phyloP scores from a whole-genome alignment of 2,329 filamentous ascomycete species.

The Ceratocystis diversiconidia region DNA sequence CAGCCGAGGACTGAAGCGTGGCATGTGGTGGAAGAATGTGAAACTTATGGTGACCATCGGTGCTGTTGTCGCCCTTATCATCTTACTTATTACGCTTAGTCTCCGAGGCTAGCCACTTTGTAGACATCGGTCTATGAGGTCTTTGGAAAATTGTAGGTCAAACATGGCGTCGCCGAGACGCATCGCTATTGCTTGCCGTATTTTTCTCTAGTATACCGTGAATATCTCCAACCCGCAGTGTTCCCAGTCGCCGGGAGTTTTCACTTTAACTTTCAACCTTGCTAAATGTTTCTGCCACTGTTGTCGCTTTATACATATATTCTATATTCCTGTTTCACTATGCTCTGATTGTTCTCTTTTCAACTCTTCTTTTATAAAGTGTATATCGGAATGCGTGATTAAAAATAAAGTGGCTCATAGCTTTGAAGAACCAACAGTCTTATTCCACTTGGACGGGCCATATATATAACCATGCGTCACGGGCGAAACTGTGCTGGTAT shows the following conservation, averaged over 20 bases:
- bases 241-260: conserved; percentile 1
- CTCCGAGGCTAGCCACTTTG: conserved; percentile 4
- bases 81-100: conserved; percentile 43
- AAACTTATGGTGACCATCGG: conserved; percentile 59
- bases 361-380: no score
- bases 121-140: background rate
- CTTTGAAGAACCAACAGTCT: background rate
- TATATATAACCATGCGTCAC: conserved; percentile 14
- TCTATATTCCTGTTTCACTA: background rate
- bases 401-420: background rate
- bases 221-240: background rate
- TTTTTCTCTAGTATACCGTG: no score
- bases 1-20: conserved; percentile 69
- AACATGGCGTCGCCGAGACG: no score
- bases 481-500: conserved; percentile 1
- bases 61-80: conserved; percentile 50
- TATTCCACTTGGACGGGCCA: background rate
- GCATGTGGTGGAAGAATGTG: conserved; percentile 99
- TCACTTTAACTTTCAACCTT: background rate
- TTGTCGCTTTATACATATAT: background rate
- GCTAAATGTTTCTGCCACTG: background rate
- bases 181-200: no score
- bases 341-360: background rate
- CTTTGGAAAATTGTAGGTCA: no score
- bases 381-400: no score